Conservation (phyloP, 768 basidiomycete genomes). For the Leccinum variicolor region DNA sequence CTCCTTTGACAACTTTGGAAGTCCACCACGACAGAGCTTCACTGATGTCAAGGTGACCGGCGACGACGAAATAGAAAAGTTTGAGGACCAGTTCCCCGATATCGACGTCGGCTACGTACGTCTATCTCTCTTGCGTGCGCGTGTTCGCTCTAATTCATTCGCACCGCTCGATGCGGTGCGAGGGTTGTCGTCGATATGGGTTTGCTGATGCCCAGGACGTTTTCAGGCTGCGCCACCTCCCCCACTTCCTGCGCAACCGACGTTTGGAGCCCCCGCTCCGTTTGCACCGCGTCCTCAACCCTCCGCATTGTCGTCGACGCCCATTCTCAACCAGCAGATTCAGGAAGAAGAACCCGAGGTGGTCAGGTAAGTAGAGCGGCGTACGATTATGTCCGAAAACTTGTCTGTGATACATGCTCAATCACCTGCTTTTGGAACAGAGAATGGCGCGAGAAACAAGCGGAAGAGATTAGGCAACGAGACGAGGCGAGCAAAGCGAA, state of each 20-base stretch:
- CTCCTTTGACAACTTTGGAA: constrained; percentile 66
- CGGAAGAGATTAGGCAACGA: constrained; percentile 75
- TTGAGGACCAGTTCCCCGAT: constrained; percentile 83
- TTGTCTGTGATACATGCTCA: no score
- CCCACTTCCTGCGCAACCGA: constrained; percentile 28
- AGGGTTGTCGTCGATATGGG: constrained; percentile 11
- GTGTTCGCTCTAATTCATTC: not conserved
- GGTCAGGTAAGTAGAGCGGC: constrained; percentile 55
- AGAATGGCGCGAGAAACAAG: constrained; percentile 86
- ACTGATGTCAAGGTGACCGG: constrained; percentile 79
- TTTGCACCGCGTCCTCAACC: constrained; percentile 79
- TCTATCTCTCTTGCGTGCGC: not conserved
- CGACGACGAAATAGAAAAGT: constrained; percentile 81
- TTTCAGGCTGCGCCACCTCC: constrained; percentile 34
- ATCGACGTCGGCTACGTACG: constrained; percentile 52
- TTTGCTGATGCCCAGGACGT: constrained; percentile 1
- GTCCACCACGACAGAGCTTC: constrained; percentile 36
- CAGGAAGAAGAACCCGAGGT: constrained; percentile 84
- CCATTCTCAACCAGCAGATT: constrained; percentile 64
- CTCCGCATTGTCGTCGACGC: constrained; percentile 66
- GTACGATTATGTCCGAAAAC: no score
- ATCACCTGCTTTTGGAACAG: constrained; percentile 35
- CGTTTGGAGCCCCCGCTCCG: constrained; percentile 48
- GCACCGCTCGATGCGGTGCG: not conserved
- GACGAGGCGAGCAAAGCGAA: constrained; percentile 77